A percentile compares a stretch with the other conserved stretches of the same genome.
These are phyloP conservation scores for Ceratocystis huliohia DNA, from an alignment of 2,329 filamentous ascomycete species.

Conservation along the genomic window DNA sequence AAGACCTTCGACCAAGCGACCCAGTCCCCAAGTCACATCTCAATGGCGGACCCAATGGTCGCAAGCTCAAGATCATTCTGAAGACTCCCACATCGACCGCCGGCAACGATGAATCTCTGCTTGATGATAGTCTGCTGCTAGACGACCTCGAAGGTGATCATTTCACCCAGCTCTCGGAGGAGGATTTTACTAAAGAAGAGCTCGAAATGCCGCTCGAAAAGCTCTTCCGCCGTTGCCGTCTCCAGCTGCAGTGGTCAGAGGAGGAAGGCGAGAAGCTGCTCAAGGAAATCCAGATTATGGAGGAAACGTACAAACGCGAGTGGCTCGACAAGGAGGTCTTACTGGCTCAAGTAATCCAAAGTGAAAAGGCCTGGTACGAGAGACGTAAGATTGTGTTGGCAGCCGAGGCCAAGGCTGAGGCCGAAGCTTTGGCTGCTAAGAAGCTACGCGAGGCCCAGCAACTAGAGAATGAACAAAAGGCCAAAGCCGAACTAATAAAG, in stretches of 20 bases:
- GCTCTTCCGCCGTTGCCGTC: slow-evolving; percentile 54
- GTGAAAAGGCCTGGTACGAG: slow-evolving; percentile 53
- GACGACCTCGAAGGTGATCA: slow-evolving; percentile 39
- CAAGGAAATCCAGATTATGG: slow-evolving; percentile 52
- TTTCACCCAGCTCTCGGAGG: slow-evolving; percentile 42
- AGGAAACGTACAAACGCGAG: slow-evolving; percentile 54
- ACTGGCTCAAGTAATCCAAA: slow-evolving; percentile 56
- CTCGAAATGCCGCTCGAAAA: slow-evolving; percentile 45
- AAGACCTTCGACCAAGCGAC: slow-evolving; percentile 71
- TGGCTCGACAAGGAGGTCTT: slow-evolving; percentile 72
- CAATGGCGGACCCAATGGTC: slow-evolving; percentile 29
- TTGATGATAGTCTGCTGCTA: slow-evolving; percentile 41
- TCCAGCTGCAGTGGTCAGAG: slow-evolving; percentile 61
- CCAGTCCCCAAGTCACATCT: slow-evolving; percentile 43
- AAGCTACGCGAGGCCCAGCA: slow-evolving; percentile 13
- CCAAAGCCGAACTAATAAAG: no score
- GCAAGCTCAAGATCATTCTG: slow-evolving; percentile 50
- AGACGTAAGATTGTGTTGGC: slow-evolving; percentile 40
- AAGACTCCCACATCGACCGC: slow-evolving; percentile 47
- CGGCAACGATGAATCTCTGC: slow-evolving; percentile 39
- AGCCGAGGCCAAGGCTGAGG: slow-evolving; percentile 26
- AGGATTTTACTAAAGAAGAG: slow-evolving; percentile 55
- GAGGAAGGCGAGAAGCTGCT: slow-evolving; percentile 52
- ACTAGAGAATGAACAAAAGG: slow-evolving; percentile 6
- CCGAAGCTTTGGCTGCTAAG: slow-evolving; percentile 23